phyloP scores from a whole-genome alignment of 139 green algal genomes.

The Chlorella sp. region DNA sequence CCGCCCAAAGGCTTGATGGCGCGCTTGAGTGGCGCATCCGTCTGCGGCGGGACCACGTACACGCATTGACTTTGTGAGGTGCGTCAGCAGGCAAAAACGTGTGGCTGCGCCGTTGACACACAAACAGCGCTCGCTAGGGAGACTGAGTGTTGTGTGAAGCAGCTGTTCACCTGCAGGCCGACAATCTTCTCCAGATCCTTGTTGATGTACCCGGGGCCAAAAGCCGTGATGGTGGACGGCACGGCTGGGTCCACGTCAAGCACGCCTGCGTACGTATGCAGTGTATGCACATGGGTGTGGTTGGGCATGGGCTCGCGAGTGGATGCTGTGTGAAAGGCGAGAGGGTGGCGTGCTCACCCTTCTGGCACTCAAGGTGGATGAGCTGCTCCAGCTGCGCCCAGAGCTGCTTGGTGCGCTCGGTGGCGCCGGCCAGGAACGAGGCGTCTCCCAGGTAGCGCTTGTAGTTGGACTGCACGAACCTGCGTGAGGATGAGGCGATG shows the following conservation, averaged over 20 bases:
- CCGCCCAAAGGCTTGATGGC: conserved; percentile 72
- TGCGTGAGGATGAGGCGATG: background rate
- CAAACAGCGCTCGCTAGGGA: too few relatives aligned
- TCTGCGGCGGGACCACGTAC: conserved; percentile 48
- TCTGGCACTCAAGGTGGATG: conserved; percentile 34
- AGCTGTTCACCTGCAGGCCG: conserved; percentile 42
- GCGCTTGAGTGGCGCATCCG: conserved; percentile 61
- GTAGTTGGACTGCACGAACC: conserved; percentile 36
- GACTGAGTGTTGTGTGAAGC: too few relatives aligned
- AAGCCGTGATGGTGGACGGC: conserved; percentile 55
- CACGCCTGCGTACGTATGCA: conserved; percentile 41
- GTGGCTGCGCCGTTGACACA: too few relatives aligned
- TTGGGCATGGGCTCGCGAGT: too few relatives aligned
- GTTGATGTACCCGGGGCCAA: conserved; percentile 63
- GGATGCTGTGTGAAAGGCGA: too few relatives aligned
- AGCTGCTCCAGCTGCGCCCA: conserved; percentile 41
- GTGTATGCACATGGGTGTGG: too few relatives aligned
- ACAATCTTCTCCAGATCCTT: conserved; percentile 48
- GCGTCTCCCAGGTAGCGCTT: conserved; percentile 46
- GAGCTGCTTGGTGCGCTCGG: conserved; percentile 37
- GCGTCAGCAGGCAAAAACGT: too few relatives aligned
- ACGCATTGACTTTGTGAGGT: too few relatives aligned
- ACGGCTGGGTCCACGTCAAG: conserved; percentile 50
- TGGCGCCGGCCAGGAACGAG: conserved; percentile 49
- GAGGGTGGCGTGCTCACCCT: too few relatives aligned